phyloP scores from a whole-genome alignment of 768 basidiomycete genomes.

The Coprinopsis marcescibilis region DNA sequence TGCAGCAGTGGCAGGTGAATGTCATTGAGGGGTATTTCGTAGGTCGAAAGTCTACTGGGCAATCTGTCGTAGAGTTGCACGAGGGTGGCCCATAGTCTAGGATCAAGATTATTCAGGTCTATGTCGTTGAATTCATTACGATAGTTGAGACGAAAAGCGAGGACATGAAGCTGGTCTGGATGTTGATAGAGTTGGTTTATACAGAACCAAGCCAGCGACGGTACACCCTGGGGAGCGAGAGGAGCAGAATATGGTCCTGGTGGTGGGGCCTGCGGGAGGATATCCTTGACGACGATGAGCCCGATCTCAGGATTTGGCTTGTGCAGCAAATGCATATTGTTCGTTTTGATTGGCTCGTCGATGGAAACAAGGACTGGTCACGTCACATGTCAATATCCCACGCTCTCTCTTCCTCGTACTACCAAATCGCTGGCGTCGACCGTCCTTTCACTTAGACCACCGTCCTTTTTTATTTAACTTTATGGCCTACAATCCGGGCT shows the following conservation, averaged over 20 bases:
- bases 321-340: no score
- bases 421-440: slow-evolving; percentile 14
- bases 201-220: slow-evolving; percentile 51
- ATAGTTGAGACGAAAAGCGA: slow-evolving; percentile 34
- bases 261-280: not conserved
- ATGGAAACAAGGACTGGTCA: slow-evolving; percentile 12
- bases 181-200: slow-evolving; percentile 35
- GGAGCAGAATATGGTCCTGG: slow-evolving; percentile 14
- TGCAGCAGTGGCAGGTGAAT: slow-evolving; percentile 52
- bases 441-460: slow-evolving; percentile 10
- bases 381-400: slow-evolving; percentile 17
- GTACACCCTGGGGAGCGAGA: slow-evolving; percentile 28
- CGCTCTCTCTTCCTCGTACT: slow-evolving; percentile 15
- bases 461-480: slow-evolving; percentile 1
- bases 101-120: slow-evolving; percentile 34
- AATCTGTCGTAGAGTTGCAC: slow-evolving; percentile 54
- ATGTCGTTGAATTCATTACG: slow-evolving; percentile 33
- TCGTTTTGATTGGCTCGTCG: no score
- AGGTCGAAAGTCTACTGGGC: slow-evolving; percentile 35
- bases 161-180: slow-evolving; percentile 38
- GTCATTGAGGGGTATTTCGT: slow-evolving; percentile 50
- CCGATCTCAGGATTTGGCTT: no score
- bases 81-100: slow-evolving; percentile 57
- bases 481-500: slow-evolving; percentile 13
- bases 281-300: slow-evolving; percentile 7